A percentile compares a stretch with the other conserved stretches of the same genome.
These are phyloP conservation scores for Casuarina glauca DNA, from an alignment of 306 rosid species.

Conservation along the genomic window DNA sequence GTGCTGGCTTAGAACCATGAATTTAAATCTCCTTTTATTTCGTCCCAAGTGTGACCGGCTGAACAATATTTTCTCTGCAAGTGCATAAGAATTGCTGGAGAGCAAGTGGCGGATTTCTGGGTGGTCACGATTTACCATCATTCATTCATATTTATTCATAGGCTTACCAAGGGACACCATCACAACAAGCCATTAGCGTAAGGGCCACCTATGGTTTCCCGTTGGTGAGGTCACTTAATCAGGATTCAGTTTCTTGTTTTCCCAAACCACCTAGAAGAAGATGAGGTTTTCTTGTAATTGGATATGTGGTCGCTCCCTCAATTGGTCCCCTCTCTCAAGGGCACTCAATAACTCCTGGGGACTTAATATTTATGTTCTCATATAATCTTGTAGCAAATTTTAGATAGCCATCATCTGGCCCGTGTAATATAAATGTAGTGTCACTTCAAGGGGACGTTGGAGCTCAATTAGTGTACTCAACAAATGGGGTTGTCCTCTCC, in stretches of 20 bases:
- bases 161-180: not conserved
- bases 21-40: not conserved
- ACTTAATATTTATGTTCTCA: not conserved
- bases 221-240: constrained; percentile 7
- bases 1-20: too few relatives aligned
- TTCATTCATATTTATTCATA: not conserved
- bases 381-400: not conserved
- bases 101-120: constrained; percentile 23
- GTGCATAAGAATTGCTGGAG: constrained; percentile 35
- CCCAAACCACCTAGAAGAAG: not conserved
- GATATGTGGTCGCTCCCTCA: not conserved
- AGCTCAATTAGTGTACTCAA: not conserved
- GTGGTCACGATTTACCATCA: constrained; percentile 11
- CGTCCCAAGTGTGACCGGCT: constrained; percentile 38
- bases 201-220: constrained; percentile 17
- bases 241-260: constrained; percentile 14
- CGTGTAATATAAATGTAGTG: not conserved
- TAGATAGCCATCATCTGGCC: not conserved
- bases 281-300: constrained; percentile 7
- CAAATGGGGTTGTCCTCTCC: not conserved
- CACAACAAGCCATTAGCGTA: not conserved
- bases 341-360: not conserved
- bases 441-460: not conserved
- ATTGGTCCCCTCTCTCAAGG: not conserved
- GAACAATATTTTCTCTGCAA: constrained; percentile 41